Conservation (phyloP, 225 moss, liverwort and hornwort genomes). For the Anthoceros angustus region DNA sequence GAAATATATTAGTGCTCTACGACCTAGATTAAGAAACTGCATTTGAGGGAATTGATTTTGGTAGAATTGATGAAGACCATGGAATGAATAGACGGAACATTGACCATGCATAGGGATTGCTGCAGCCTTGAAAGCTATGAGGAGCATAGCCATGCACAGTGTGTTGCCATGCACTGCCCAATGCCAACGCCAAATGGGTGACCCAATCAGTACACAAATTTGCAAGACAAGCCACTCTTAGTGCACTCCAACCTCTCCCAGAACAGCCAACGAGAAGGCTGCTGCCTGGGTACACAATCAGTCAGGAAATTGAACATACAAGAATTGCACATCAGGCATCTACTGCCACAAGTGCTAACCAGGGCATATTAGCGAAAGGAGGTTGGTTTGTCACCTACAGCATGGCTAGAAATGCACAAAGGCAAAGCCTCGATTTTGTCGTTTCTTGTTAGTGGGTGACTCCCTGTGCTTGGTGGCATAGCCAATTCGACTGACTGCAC, state of each 20-base stretch:
- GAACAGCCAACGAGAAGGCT: neutral
- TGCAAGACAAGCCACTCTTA: neutral
- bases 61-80: too few relatives aligned
- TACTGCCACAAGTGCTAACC: neutral
- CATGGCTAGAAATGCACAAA: constrained; percentile 15
- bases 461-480: constrained; percentile 10
- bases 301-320: neutral
- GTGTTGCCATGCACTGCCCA: neutral
- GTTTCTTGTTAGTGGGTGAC: constrained; percentile 9
- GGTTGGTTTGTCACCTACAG: constrained; percentile 8
- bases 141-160: neutral
- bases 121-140: neutral
- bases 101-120: neutral
- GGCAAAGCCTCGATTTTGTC: constrained; percentile 15
- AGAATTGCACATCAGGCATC: neutral
- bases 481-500: constrained; percentile 13
- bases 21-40: too few relatives aligned
- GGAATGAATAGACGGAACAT: too few relatives aligned
- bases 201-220: neutral
- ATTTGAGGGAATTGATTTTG: too few relatives aligned
- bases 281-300: neutral
- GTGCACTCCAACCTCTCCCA: neutral
- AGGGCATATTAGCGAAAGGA: neutral
- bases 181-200: neutral
- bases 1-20: too few relatives aligned